phyloP scores from a whole-genome alignment of 768 basidiomycete species.

The Austroboletus eburneus region DNA sequence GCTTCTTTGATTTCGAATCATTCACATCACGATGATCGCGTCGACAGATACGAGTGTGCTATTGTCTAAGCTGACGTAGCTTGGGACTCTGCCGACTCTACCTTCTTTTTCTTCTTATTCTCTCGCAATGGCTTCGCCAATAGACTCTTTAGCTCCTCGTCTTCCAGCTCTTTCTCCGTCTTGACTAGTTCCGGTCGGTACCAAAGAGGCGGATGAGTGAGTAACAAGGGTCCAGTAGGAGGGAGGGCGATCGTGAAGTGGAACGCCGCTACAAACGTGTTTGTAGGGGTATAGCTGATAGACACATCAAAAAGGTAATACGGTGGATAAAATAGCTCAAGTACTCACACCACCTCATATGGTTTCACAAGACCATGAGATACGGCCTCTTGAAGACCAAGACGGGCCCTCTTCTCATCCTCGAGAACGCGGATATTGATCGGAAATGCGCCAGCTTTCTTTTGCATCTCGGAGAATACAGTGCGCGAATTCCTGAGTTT shows the following conservation, averaged over 20 bases:
- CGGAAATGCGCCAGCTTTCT: conserved; percentile 97
- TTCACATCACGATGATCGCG: conserved; percentile 13
- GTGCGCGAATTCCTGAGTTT: conserved; percentile 97
- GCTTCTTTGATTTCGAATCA: conserved; percentile 8
- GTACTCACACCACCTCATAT: conserved; percentile 86
- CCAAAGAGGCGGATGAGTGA: conserved; percentile 89
- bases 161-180: conserved; percentile 84
- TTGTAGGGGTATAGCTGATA: conserved; percentile 72
- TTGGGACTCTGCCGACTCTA: conserved; percentile 44
- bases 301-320: conserved; percentile 1
- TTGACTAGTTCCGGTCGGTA: conserved; percentile 90
- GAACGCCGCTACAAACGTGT: conserved; percentile 89
- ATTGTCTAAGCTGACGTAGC: conserved; percentile 21
- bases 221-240: conserved; percentile 80
- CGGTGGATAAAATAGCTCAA: not conserved
- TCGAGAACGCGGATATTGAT: conserved; percentile 94
- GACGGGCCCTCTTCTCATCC: conserved; percentile 92
- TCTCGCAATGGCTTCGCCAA: conserved; percentile 79
- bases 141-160: conserved; percentile 78
- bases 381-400: conserved; percentile 95
- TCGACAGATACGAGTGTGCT: conserved; percentile 14
- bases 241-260: conserved; percentile 96
- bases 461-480: conserved; percentile 96
- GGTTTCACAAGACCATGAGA: conserved; percentile 92
- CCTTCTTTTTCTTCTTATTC: conserved; percentile 89